phyloP scores from a whole-genome alignment of 345 rosid species.

The Noccaea caerulescens region DNA sequence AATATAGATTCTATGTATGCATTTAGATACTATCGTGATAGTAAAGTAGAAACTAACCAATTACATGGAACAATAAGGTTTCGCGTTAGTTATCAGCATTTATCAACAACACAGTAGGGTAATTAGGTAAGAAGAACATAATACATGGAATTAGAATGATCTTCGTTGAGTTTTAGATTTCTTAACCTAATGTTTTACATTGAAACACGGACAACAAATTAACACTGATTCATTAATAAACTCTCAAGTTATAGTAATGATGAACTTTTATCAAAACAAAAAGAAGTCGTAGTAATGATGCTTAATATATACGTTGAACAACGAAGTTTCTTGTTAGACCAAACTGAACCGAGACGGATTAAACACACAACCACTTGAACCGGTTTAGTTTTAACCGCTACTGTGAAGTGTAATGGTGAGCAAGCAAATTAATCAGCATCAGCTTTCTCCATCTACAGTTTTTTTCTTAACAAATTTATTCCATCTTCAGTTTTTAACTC shows the following conservation, averaged over 20 bases:
- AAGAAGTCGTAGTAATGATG: too few species aligned
- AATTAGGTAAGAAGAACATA: background rate
- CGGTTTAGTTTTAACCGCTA: background rate
- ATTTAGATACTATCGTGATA: background rate
- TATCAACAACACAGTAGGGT: background rate
- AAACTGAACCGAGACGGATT: background rate
- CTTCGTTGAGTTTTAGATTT: background rate
- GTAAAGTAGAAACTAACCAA: background rate
- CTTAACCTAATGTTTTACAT: background rate
- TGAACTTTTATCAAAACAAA: too few species aligned
- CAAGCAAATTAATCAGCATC: background rate
- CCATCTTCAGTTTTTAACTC: conserved; percentile 2
- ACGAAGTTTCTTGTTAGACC: background rate
- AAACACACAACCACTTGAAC: background rate
- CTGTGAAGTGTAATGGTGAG: background rate
- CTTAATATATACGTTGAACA: background rate
- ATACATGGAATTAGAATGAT: background rate
- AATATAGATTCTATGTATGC: background rate
- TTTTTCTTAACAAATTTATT: background rate
- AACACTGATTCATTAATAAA: background rate
- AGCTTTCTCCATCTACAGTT: background rate
- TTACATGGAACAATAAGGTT: background rate
- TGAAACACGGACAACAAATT: background rate
- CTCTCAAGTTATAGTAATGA: background rate
- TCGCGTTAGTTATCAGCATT: background rate